Conservation (phyloP, 2,329 filamentous ascomycete genomes). For the Ophiocordyceps robertsii region DNA sequence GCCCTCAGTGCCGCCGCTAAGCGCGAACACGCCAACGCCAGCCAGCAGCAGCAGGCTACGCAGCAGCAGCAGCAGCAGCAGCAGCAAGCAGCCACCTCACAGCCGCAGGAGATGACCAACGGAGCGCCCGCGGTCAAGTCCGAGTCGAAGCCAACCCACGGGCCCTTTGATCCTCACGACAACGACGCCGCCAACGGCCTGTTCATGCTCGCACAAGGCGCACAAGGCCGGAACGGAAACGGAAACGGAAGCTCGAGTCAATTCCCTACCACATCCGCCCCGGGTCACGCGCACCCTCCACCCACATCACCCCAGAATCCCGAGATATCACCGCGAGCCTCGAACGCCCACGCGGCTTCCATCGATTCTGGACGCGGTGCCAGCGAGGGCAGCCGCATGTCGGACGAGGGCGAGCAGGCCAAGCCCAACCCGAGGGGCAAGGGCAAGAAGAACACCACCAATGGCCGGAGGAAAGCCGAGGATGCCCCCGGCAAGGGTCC, state of each 20-base stretch:
- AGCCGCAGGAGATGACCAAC: slow-evolving; percentile 39
- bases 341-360: slow-evolving; percentile 31
- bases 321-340: slow-evolving; percentile 38
- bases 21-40: slow-evolving; percentile 30
- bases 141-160: slow-evolving; percentile 37
- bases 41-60: slow-evolving; percentile 15
- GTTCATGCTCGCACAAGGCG: slow-evolving; percentile 71
- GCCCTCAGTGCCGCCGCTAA: slow-evolving; percentile 69
- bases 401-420: slow-evolving; percentile 59
- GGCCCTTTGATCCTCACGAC: slow-evolving; percentile 76
- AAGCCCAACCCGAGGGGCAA: slow-evolving; percentile 53
- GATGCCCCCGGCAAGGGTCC: slow-evolving; percentile 47
- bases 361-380: slow-evolving; percentile 36
- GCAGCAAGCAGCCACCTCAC: slow-evolving; percentile 29
- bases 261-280: slow-evolving; percentile 31
- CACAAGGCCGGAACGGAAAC: slow-evolving; percentile 54
- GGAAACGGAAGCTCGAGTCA: slow-evolving; percentile 36
- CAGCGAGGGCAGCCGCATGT: slow-evolving; percentile 58
- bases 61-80: slow-evolving; percentile 13
- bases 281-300: slow-evolving; percentile 35
- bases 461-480: slow-evolving; percentile 70
- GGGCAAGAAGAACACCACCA: slow-evolving; percentile 53
- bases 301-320: slow-evolving; percentile 18
- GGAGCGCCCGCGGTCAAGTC: slow-evolving; percentile 26
- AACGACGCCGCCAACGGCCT: slow-evolving; percentile 93